Base-by-base conservation (phyloP, 2,329 filamentous ascomycete genomes). In the Pseudophaeomoniella oleicola region DNA sequence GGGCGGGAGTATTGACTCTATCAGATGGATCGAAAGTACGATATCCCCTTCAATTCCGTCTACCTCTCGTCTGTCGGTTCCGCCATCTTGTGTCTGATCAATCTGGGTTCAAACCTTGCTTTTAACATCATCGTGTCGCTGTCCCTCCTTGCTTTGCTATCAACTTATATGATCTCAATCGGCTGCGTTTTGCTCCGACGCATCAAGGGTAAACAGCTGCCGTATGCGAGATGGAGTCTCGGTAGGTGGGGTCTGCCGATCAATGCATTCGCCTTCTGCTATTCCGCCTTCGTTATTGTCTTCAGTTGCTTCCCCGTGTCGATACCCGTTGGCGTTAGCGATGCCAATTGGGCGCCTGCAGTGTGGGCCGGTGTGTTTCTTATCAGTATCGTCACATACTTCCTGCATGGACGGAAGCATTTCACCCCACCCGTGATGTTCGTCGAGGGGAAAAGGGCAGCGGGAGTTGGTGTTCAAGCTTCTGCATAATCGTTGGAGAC, bases 1-100 rank as follows among this genome's bases (percentile, higher is more conserved):
- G 22, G 22, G 6, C 22, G 9, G 9, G n/a, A 27, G 6, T 6
- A 27, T 27, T 27, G 22, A 27, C 22, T 27, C n/a, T n/a, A 9
- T n/a, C 22, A 27, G 22, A 27, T 27, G 22, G n/a, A 27, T n/a
- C 6, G n/a, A 27, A 27, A 27, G 22, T 18, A 18, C 32, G 36
- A 63, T 33, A 58, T 66, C 37, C 66, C 66, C 4, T 55, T 69
- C 5, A 59, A 66, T 35, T 56, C 64, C 2, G 62, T 70, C 38
- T 47, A 64, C 37, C 52, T 66, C 4, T 63, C 65, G 2, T 57
- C 65, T 3, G 45, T 58, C 9, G 53, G 61, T 29, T 59, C 61
- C 13, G 51, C 56, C 3, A 54, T 69, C 3, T 57, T 71, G 27
- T 59, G 62, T 1, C 50, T 71, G 16, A 67, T 71, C 54, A 69